These are phyloP conservation scores for Guyanaporus albipodus DNA, from an alignment of 768 basidiomycete species.

Conservation along the genomic window DNA sequence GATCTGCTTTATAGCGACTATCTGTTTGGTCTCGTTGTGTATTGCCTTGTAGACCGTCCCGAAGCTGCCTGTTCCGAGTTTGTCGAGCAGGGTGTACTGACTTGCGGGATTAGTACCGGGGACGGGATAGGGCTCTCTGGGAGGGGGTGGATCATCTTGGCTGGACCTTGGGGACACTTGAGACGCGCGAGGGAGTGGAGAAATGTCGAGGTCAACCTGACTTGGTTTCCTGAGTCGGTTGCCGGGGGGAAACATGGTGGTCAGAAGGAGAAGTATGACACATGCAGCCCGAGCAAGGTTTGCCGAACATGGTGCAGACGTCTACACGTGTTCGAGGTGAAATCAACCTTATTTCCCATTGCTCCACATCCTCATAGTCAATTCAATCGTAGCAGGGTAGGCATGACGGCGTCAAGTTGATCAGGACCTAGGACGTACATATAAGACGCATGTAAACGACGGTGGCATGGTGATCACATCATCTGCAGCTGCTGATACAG, in stretches of 20 bases:
- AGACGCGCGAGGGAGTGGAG: slow-evolving; percentile 34
- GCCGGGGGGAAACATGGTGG: slow-evolving; percentile 42
- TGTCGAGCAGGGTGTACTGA: slow-evolving; percentile 90
- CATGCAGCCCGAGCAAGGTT: slow-evolving; percentile 11
- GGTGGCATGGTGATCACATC: slow-evolving; percentile 18
- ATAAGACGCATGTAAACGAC: slow-evolving; percentile 30
- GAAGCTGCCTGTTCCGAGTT: slow-evolving; percentile 96
- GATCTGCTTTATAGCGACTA: slow-evolving; percentile 98
- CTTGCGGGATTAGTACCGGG: slow-evolving; percentile 79
- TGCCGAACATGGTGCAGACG: slow-evolving; percentile 14
- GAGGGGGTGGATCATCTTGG: slow-evolving; percentile 32
- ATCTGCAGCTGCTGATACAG: slow-evolving; percentile 17
- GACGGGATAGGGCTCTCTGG: slow-evolving; percentile 61
- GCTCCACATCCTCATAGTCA: too few relatives aligned
- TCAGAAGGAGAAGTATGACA: slow-evolving; percentile 17
- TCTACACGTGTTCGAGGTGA: slow-evolving; percentile 26
- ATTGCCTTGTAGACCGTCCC: slow-evolving; percentile 97
- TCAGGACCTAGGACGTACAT: slow-evolving; percentile 39
- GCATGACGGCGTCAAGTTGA: slow-evolving; percentile 34
- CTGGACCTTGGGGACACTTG: slow-evolving; percentile 42
- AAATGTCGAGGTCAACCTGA: slow-evolving; percentile 35
- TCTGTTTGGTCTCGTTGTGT: slow-evolving; percentile 89
- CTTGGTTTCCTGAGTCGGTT: slow-evolving; percentile 38
- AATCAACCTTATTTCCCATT: slow-evolving; percentile 4
- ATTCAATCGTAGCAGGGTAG: slow-evolving; percentile 20